These are phyloP conservation scores for Pyrrhoderma lamaoense DNA, from an alignment of 1,284 basidiomycete species.

Conservation along the genomic window DNA sequence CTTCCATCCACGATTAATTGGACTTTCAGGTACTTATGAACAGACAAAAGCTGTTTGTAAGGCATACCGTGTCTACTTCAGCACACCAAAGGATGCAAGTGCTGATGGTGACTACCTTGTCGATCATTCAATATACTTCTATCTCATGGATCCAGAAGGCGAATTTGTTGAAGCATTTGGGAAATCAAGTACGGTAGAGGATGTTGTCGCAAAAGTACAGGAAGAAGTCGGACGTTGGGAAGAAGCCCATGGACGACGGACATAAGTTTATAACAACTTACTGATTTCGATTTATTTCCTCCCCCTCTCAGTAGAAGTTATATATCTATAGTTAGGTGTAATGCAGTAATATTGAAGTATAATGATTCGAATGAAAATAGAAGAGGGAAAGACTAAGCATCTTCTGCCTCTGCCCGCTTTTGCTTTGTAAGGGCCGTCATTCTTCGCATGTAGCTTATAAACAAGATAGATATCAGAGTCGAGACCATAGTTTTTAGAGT, in stretches of 20 bases:
- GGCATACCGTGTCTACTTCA: constrained; percentile 97
- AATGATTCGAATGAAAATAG: too few relatives aligned
- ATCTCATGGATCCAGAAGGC: constrained; percentile 95
- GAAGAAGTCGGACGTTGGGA: constrained; percentile 56
- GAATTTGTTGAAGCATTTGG: constrained; percentile 97
- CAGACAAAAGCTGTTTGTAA: constrained; percentile 87
- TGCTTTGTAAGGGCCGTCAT: constrained; percentile 75
- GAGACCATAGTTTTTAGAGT: constrained; percentile 12
- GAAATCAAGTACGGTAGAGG: constrained; percentile 66
- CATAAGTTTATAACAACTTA: constrained; percentile 19
- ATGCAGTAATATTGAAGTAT: too few relatives aligned
- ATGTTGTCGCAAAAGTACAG: constrained; percentile 57
- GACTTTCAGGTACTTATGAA: constrained; percentile 84
- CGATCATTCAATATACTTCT: constrained; percentile 96
- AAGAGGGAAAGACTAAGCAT: constrained; percentile 16
- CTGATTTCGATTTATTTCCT: too few relatives aligned
- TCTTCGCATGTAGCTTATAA: constrained; percentile 66
- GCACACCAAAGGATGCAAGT: constrained; percentile 87
- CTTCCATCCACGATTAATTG: constrained; percentile 88
- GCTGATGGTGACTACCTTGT: constrained; percentile 91
- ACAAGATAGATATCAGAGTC: constrained; percentile 9
- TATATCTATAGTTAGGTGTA: neutral
- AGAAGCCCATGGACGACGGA: constrained; percentile 30
- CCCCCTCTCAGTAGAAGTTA: neutral
- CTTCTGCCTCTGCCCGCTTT: constrained; percentile 58